Evolutionary conservation across 2,329 filamentous ascomycete genomes (phyloP), one percentile per base, ranked within the genome.

Genomic region (Didymella glomerata): DNA sequence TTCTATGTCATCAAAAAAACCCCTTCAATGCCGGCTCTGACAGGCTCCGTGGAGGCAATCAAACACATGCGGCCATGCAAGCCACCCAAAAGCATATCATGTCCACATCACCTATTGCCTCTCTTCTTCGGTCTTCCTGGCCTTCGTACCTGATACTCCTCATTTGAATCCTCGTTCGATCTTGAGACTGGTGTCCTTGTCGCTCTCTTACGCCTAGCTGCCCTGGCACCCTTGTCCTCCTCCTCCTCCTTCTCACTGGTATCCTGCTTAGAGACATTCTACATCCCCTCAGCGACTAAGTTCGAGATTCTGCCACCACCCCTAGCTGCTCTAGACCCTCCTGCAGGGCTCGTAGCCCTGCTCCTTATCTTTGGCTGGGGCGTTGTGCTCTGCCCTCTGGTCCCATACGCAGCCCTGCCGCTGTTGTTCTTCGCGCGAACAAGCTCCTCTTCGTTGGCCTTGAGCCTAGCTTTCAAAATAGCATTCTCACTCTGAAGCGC

Each of bases 341-440:
- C 24, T 11, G 32, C 50, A 7, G 74, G 74, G 65, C 73, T 76
- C 7, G 61, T 68, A 14, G 71, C 74, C 36, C 74, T 64, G 28
- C 63, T 68, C 10, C 68, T 64, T 1, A 66, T 61, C 34, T 68
- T 69, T 7, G 72, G 71, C 28, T 69, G 66, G 0, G 74, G 68
- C 18, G 73, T 74, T 7, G 66, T 67, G 55, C 72, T 76, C 18
- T 66, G 63, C 7, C 60, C 72, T 4, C 74, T 54, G 0, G 72
- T 76, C 0, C 73, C 69, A 7, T 70, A 67, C 1, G 69, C 72
- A 10, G 64, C 53, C 24, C 69, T 65, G 1, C 65, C 62, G 20
- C 54, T 45, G 25, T 55, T 48, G 30, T 48, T 67, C 54, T 67
- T 73, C 18, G 68, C 28, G 18, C 63, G 54, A 28, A 46, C 20